Evolutionary conservation across 208 protist genomes (phyloP).

Genomic region (Wallacemonas collosoma): DNA sequence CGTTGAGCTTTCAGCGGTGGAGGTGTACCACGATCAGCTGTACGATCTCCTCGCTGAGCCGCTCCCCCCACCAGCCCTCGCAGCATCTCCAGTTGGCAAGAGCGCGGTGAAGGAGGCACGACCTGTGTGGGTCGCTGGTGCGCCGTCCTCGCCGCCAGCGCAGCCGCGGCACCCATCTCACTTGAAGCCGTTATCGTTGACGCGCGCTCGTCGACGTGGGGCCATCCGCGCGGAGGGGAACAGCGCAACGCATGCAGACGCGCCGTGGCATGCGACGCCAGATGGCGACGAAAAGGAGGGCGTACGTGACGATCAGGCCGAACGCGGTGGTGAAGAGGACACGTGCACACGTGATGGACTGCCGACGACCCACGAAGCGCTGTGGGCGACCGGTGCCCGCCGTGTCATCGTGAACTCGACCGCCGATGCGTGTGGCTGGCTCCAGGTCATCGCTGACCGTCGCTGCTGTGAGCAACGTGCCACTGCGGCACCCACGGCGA

Average conservation of each 20-base stretch:
- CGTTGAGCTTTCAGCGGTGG: conserved; percentile 37
- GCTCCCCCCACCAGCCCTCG: neutral
- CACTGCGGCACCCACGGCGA: neutral
- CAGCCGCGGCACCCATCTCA: neutral
- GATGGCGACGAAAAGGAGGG: neutral
- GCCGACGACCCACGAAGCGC: neutral
- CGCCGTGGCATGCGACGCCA: neutral
- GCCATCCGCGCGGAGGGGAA: neutral
- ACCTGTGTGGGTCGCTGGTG: conserved; percentile 8
- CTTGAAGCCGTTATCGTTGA: neutral
- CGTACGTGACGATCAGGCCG: neutral
- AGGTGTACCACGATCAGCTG: conserved; percentile 47
- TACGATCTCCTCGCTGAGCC: conserved; percentile 38
- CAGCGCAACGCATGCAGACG: neutral
- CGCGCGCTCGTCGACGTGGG: neutral
- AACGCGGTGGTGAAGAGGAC: neutral
- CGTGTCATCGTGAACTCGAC: neutral
- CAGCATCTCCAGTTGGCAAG: neutral
- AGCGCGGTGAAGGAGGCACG: neutral
- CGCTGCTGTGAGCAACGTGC: neutral
- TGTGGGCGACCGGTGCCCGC: neutral
- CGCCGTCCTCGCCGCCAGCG: neutral
- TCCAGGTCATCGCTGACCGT: conserved; percentile 1
- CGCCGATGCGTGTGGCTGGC: conserved; percentile 6
- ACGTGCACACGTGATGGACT: neutral